Evolutionary conservation across 768 basidiomycete species (phyloP).

Genomic region (Neoboletus brunneissimus): DNA sequence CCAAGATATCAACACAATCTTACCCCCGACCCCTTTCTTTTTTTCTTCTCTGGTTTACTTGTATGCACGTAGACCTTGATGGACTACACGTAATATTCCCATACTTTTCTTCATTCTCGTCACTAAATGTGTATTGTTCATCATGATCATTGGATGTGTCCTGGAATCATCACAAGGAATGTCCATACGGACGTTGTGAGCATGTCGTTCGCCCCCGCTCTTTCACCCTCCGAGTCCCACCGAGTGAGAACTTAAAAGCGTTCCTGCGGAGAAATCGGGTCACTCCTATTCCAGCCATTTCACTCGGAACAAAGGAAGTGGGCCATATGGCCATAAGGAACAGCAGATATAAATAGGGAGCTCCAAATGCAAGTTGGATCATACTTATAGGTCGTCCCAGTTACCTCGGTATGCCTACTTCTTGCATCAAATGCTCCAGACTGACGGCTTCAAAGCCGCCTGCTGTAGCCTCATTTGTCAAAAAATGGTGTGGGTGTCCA

Average conservation of each 20-base stretch:
- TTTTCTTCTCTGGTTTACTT: background rate
- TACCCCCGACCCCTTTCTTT: background rate
- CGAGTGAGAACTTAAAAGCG: background rate
- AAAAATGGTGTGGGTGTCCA: conserved; percentile 21
- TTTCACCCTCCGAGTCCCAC: background rate
- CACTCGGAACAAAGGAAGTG: background rate
- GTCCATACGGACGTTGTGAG: background rate
- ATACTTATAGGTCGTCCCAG: background rate
- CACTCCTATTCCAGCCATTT: background rate
- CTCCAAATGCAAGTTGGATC: background rate
- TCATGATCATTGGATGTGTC: too few relatives aligned
- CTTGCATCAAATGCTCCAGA: background rate
- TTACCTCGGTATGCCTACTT: background rate
- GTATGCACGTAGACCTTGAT: background rate
- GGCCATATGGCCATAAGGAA: background rate
- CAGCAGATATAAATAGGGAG: background rate
- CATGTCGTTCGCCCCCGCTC: background rate
- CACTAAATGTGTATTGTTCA: background rate
- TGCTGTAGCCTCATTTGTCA: background rate
- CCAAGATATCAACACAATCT: background rate
- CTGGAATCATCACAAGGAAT: background rate
- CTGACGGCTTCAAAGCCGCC: background rate
- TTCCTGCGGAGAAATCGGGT: background rate
- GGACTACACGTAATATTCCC: conserved; percentile 5
- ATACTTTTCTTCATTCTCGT: background rate